A percentile compares a stretch with the other conserved stretches of the same genome.
Evolutionary conservation across 106 monocot species (phyloP).

Genomic region (Xerophyta viscosa): DNA sequence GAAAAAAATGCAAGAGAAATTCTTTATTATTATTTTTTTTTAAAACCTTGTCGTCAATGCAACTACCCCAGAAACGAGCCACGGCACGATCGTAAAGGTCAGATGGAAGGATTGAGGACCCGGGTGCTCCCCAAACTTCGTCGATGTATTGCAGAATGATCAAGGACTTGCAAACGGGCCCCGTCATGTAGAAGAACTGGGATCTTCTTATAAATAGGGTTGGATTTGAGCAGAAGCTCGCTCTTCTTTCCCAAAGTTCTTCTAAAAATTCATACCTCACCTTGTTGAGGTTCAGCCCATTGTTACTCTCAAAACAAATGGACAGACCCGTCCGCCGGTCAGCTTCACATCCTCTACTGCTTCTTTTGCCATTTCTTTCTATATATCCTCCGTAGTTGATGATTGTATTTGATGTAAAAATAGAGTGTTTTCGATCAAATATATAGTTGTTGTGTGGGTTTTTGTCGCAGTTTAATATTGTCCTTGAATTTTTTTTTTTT

Average conservation of each 20-base stretch:
- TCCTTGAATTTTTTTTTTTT: no score
- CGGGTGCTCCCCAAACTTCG: background rate
- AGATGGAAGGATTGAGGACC: background rate
- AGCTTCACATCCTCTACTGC: constrained; percentile 5
- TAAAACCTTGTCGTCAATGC: constrained; percentile 10
- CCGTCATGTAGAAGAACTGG: constrained; percentile 10
- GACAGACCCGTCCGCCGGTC: constrained; percentile 4
- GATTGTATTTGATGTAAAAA: no score
- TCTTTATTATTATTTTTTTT: background rate
- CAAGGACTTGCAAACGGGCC: constrained; percentile 8
- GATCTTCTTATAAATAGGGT: constrained; percentile 12
- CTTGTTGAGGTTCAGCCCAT: constrained; percentile 8
- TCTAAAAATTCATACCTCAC: constrained; percentile 10
- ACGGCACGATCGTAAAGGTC: constrained; percentile 8
- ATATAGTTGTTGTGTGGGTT: no score
- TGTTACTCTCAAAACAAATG: background rate
- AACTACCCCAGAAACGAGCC: constrained; percentile 5
- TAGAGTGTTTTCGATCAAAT: no score
- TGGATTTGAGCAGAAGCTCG: constrained; percentile 3
- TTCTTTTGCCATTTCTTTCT: background rate
- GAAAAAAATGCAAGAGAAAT: background rate
- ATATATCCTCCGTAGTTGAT: no score
- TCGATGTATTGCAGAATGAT: constrained; percentile 14
- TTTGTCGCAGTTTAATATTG: no score
- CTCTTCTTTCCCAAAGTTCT: background rate